Base-by-base conservation (phyloP, 352 stramenopile species). In the Globisporangium emineosum region DNA sequence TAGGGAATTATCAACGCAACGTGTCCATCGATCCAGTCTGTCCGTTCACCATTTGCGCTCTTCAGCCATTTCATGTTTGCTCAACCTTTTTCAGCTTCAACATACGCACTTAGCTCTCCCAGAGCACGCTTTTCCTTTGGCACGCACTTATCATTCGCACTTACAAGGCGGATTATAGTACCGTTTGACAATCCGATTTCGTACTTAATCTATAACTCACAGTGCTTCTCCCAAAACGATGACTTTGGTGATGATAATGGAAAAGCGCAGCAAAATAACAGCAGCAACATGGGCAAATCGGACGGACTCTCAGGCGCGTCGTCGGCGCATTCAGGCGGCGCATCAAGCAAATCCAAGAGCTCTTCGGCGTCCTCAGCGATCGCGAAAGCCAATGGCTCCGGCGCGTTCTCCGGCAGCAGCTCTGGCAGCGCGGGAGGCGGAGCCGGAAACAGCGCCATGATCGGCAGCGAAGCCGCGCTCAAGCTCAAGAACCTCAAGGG, bases 401-500 rank as follows among this genome's bases (percentile, higher is more conserved):
- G 35, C 2, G 15, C 42, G 13, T 29, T 35, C 23, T 57, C 40
- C 51, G 27, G 25, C 21, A 65, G 45, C 35, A 50, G 21, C 49
- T 35, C 30, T 32, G 32, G 59, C 42, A 47, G 60, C 19, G 15
- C n/a, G n/a, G 60, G 51, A 7, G 51, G 52, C 23, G 30, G 51
- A 7, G 35, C 35, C 19, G 30, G 1, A 6, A 60, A 43, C 27
- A 57, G 55, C 32, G 54, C 63, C 52, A 76, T 65, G 62, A 73
- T 45, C 58, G 66, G 66, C 45, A 68, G 58, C 30, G 75, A 78
- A 27, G 65, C 71, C 12, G 68, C 76, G 47, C 66, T 78, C 33
- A 83, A 72, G 64, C 77, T 88, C 64, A 76, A 81, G 61, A 83
- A 81, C 53, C 68, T 79, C 33, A 87, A 85, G 62, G 67, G 60